Percentiles rank a stretch among this genome's conserved stretches.
These are phyloP conservation scores for Linum usitatissimum DNA, from an alignment of 345 rosid genomes.

Conservation along the genomic window DNA sequence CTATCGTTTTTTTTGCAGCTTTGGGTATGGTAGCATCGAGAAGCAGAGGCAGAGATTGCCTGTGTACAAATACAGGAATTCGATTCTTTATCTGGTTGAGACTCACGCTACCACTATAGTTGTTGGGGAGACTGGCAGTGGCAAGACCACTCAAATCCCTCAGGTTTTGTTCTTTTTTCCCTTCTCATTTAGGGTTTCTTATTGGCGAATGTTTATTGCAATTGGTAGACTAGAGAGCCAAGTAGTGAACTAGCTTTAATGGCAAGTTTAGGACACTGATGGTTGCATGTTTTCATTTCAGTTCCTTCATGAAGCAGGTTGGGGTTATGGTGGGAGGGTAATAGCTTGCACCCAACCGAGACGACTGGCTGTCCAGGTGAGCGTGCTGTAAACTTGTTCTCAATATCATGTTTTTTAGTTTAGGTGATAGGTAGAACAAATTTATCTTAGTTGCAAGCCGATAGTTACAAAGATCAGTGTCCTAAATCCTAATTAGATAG, in stretches of 20 bases:
- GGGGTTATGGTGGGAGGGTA: constrained; percentile 93
- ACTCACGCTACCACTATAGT: constrained; percentile 80
- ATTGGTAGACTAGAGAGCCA: neutral
- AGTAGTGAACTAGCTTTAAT: neutral
- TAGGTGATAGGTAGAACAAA: neutral
- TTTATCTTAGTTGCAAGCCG: neutral
- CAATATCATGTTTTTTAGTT: neutral
- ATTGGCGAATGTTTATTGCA: neutral
- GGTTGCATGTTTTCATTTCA: constrained; percentile 16
- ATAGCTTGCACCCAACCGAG: constrained; percentile 97
- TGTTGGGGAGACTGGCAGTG: constrained; percentile 98
- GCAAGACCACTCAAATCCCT: constrained; percentile 94
- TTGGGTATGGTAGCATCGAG: constrained; percentile 61
- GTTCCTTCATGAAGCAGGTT: constrained; percentile 95
- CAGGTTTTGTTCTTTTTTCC: constrained; percentile 42
- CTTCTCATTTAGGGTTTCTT: neutral
- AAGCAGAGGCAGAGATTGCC: constrained; percentile 88
- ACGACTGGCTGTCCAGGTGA: constrained; percentile 88
- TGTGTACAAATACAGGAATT: constrained; percentile 66
- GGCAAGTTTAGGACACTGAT: neutral
- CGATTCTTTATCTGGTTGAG: constrained; percentile 78
- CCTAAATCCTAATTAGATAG: no score
- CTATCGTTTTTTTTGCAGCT: constrained; percentile 22
- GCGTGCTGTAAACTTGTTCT: neutral
- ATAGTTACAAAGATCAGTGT: neutral